Evolutionary conservation across 257 asterid species (phyloP).

Genomic region (Capsicum chinense): DNA sequence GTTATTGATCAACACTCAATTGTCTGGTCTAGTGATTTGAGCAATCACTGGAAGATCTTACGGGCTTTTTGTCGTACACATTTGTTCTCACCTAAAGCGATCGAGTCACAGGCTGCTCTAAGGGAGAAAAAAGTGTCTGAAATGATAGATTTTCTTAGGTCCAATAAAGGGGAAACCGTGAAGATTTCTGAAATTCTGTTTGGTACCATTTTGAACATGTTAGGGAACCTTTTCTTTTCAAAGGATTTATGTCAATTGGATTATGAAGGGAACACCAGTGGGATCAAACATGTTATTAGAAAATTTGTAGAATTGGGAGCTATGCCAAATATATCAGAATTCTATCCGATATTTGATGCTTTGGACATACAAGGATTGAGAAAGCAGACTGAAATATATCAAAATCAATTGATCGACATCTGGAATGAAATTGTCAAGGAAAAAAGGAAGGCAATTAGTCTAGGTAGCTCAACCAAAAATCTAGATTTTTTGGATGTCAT

Average conservation of each 20-base stretch:
- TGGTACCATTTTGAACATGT: conserved; percentile 43
- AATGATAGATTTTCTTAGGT: conserved; percentile 44
- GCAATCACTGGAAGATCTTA: conserved; percentile 38
- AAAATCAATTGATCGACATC: conserved; percentile 18
- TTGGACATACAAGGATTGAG: conserved; percentile 53
- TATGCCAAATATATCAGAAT: conserved; percentile 46
- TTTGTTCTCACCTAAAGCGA: conserved; percentile 44
- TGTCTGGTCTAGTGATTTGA: conserved; percentile 38
- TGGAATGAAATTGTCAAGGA: conserved; percentile 47
- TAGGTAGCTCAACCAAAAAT: not conserved
- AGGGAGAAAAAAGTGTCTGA: conserved; percentile 44
- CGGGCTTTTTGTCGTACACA: conserved; percentile 40
- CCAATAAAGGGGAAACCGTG: conserved; percentile 34
- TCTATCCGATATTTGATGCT: conserved; percentile 40
- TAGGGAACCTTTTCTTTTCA: conserved; percentile 41
- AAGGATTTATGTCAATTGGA: conserved; percentile 37
- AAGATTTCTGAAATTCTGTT: conserved; percentile 36
- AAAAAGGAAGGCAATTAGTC: conserved; percentile 29
- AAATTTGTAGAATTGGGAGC: conserved; percentile 30
- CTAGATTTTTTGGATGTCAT: conserved; percentile 43
- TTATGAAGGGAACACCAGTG: conserved; percentile 30
- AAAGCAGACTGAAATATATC: conserved; percentile 23
- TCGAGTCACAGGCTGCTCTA: conserved; percentile 34
- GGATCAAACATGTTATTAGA: conserved; percentile 38
- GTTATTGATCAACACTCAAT: conserved; percentile 39